phyloP scores from a whole-genome alignment of 345 rosid genomes.

The Salix udensis region DNA sequence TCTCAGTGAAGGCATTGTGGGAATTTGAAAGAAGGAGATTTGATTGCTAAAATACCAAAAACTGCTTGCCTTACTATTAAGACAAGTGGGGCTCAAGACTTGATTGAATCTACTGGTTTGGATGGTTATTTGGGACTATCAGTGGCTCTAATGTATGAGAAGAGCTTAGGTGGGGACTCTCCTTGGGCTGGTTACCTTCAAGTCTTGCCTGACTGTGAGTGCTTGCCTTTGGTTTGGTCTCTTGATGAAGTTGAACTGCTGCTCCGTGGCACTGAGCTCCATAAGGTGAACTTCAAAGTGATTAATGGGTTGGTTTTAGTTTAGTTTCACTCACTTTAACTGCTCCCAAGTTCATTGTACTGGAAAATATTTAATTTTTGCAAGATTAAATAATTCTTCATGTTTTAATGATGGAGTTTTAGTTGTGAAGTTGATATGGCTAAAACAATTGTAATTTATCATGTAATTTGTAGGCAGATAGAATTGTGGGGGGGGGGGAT shows the following conservation, averaged over 20 bases:
- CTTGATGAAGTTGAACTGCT: constrained; percentile 53
- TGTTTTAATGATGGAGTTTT: no score
- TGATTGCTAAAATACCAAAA: constrained; percentile 70
- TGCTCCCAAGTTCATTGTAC: background rate
- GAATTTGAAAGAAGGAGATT: constrained; percentile 73
- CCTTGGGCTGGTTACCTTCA: constrained; percentile 80
- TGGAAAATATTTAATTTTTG: no score
- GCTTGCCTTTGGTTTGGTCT: constrained; percentile 69
- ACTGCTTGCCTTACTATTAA: constrained; percentile 69
- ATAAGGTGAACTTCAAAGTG: constrained; percentile 44
- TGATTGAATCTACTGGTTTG: constrained; percentile 55
- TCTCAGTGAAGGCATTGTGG: constrained; percentile 51
- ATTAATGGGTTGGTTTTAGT: background rate
- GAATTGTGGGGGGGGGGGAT: no score
- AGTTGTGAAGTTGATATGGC: no score
- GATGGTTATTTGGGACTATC: constrained; percentile 67
- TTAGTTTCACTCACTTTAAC: background rate
- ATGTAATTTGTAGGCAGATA: no score
- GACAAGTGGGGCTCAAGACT: constrained; percentile 50
- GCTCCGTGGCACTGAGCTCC: constrained; percentile 79
- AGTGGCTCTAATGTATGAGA: constrained; percentile 79
- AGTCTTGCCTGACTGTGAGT: constrained; percentile 58
- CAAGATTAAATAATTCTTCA: no score
- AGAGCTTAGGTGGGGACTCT: constrained; percentile 56
- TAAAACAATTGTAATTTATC: no score